A percentile compares a stretch with the other conserved stretches of the same genome.
These are phyloP conservation scores for Sophora flavescens DNA, from an alignment of 306 rosid genomes.

Conservation along the genomic window DNA sequence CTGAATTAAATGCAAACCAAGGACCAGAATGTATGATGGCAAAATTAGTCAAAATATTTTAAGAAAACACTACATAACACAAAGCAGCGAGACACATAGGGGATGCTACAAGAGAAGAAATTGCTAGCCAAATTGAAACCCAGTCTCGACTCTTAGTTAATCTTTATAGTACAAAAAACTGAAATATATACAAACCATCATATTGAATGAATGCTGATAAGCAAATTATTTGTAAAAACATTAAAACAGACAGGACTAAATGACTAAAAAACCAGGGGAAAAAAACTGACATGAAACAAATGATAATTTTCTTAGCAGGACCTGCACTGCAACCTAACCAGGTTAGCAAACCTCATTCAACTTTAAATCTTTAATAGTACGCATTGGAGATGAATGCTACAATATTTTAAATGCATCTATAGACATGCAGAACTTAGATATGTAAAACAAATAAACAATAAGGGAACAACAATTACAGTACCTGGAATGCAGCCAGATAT, in stretches of 20 bases:
- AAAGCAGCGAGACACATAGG: slow-evolving; percentile 25
- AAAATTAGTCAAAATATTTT: slow-evolving; percentile 29
- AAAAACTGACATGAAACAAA: slow-evolving; percentile 13
- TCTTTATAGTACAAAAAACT: neutral
- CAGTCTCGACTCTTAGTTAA: neutral
- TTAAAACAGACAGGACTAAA: neutral
- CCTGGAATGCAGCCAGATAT: slow-evolving; percentile 90
- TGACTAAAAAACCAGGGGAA: slow-evolving; percentile 7
- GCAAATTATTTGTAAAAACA: slow-evolving; percentile 24
- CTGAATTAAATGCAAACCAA: slow-evolving; percentile 54
- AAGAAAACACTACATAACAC: slow-evolving; percentile 31
- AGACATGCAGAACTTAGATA: neutral
- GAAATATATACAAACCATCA: slow-evolving; percentile 5
- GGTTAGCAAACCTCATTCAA: slow-evolving; percentile 27
- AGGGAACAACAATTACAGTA: slow-evolving; percentile 41
- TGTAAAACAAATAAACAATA: neutral
- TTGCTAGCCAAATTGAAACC: slow-evolving; percentile 38
- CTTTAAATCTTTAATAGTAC: neutral
- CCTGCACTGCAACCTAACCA: slow-evolving; percentile 33
- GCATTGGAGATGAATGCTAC: slow-evolving; percentile 12
- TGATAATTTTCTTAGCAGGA: slow-evolving; percentile 8
- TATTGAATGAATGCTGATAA: neutral
- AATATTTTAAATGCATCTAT: slow-evolving; percentile 16
- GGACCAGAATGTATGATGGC: slow-evolving; percentile 44
- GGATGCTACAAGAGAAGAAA: slow-evolving; percentile 35